Base-by-base conservation (phyloP, 106 monocot species). In the Dendrobium huoshanense region DNA sequence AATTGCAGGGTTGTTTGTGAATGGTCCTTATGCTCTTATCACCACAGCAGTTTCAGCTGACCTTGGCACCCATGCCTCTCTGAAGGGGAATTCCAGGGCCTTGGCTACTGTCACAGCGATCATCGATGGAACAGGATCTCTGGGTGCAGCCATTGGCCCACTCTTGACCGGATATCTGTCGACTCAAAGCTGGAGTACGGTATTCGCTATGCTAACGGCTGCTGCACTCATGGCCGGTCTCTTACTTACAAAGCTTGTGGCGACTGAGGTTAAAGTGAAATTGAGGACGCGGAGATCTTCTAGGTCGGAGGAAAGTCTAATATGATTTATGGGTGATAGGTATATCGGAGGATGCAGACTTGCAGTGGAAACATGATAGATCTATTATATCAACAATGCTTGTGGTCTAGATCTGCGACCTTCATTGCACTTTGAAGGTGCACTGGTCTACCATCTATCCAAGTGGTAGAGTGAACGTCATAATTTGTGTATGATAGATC, bases 31-130 rank as follows among this genome's bases (percentile, higher is more conserved):
- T 37, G 93, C 93, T 4, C 89, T 93, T 27, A 93, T 93, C 72
- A 93, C 93, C 29, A 93, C 93, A 1, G 93, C 93, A 13, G 93
- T 93, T 2, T 93, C 93, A 4, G 87, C 93, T 1, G 93, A 93
- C 74, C 91, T 93, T 1, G 93, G 93, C 47, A 91, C 89, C 43
- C 92, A 92, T 83, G 76, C 82, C 78, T 92, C 92, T 2, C 82
- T 92, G 27, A 81, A 85, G 2, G 88, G 90, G 10, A 87, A 87
- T 55, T 88, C 93, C 9, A 85, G 90, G 56, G 90, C 91, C 7
- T 61, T 93, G 82, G 93, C 93, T 2, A 93, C 93, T 0, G 93
- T 93, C 16, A 90, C 93, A 4, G 93, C 88, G 1, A 93, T 93
- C 73, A 93, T 93, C 4, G 93, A 93, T 31, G 93, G 88, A 9